Evolutionary conservation across 345 rosid genomes (phyloP).

Genomic region (Clausena lansium): DNA sequence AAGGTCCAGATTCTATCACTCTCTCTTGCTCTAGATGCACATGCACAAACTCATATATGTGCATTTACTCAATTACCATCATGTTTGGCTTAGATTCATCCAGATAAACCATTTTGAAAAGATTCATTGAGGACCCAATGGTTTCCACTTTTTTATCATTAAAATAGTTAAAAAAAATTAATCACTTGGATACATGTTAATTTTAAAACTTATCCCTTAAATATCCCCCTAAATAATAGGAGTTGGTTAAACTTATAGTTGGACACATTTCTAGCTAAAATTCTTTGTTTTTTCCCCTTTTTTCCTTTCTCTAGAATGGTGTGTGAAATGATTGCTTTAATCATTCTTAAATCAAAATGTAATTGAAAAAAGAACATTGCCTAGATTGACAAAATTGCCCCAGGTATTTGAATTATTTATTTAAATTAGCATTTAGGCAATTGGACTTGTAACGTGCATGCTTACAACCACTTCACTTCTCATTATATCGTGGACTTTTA

Average conservation of each 20-base stretch:
- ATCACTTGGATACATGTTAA: no score
- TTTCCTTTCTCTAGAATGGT: background rate
- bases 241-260: background rate
- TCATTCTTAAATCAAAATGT: background rate
- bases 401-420: background rate
- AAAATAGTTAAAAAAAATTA: no score
- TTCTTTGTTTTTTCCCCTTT: background rate
- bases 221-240: no score
- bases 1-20: conserved; percentile 47
- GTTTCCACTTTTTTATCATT: no score
- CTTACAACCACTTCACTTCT: background rate
- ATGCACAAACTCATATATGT: background rate
- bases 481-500: background rate
- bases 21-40: background rate
- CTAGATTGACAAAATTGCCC: background rate
- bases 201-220: no score
- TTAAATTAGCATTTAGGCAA: background rate
- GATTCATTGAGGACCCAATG: background rate
- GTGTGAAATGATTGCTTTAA: background rate
- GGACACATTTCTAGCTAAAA: background rate
- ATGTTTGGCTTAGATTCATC: background rate
- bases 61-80: background rate
- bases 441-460: background rate
- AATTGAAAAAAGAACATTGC: background rate
- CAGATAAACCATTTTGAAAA: background rate